Conservation (phyloP, 164 flowering plant genomes). For the Paratinospora sagittata region DNA sequence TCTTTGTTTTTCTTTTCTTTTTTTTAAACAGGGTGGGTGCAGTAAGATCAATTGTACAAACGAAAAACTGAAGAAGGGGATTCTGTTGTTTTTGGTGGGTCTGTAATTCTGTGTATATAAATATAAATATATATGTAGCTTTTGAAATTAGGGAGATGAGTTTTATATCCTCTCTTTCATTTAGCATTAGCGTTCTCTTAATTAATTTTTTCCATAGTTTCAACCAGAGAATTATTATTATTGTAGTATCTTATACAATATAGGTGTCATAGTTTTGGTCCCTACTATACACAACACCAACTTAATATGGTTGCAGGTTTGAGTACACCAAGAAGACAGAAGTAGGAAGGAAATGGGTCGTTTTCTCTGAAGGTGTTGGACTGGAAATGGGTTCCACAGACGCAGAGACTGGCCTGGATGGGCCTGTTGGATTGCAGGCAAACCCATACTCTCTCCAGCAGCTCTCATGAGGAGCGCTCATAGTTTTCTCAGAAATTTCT, state of each 20-base stretch:
- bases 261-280: background rate
- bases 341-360: background rate
- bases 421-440: too few species aligned
- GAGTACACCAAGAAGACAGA: background rate
- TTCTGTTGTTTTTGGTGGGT: constrained; percentile 4
- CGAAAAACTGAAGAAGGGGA: background rate
- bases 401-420: too few species aligned
- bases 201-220: too few species aligned
- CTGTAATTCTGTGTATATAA: background rate
- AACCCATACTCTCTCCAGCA: too few species aligned
- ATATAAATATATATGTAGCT: background rate
- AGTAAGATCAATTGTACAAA: constrained; percentile 7
- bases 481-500: too few species aligned
- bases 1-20: background rate
- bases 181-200: too few species aligned
- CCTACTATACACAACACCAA: background rate
- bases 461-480: too few species aligned
- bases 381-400: too few species aligned
- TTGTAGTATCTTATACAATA: background rate
- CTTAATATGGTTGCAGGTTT: background rate
- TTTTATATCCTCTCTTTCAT: background rate
- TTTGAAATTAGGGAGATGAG: background rate
- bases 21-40: too few species aligned
- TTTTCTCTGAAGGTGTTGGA: background rate
- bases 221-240: too few species aligned